Evolutionary conservation across 352 stramenopile species (phyloP).

Genomic region (Aphanomyces stellatus): DNA sequence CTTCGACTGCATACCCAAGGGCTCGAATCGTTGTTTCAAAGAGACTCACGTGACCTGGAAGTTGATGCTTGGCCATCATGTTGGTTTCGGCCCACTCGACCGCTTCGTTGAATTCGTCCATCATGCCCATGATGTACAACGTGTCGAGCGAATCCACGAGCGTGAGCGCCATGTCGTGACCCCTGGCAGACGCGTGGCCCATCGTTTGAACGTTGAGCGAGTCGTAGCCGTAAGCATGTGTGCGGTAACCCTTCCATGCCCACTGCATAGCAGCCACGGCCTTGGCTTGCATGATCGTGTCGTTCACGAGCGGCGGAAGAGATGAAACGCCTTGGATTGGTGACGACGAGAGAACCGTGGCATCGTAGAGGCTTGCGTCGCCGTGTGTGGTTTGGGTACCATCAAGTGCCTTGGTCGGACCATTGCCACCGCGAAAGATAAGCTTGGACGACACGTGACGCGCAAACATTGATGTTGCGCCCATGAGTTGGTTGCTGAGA

Average conservation of each 20-base stretch:
- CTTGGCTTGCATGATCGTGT: not conserved
- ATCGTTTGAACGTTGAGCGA: constrained; percentile 55
- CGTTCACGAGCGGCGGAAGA: not conserved
- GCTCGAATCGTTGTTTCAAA: constrained; percentile 16
- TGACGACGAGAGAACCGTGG: no score
- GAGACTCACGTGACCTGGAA: not conserved
- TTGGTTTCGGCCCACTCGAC: not conserved
- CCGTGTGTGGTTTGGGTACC: no score
- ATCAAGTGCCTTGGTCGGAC: no score
- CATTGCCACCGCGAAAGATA: no score
- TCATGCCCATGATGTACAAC: constrained; percentile 14
- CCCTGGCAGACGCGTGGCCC: constrained; percentile 41
- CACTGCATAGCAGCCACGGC: constrained; percentile 58
- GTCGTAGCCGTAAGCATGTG: constrained; percentile 58
- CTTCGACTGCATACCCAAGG: not conserved
- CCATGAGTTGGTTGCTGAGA: no score
- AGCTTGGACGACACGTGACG: no score
- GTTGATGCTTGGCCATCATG: not conserved
- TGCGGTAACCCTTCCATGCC: constrained; percentile 70
- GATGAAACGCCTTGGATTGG: no score
- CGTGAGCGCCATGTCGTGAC: constrained; percentile 55
- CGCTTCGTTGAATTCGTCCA: constrained; percentile 8
- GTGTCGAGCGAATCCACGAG: constrained; percentile 18
- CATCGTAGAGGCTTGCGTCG: no score
- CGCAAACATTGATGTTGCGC: no score